Evolutionary conservation across 768 basidiomycete genomes (phyloP), one percentile per base, ranked within the genome.

Genomic region (Roridomyces roridus): DNA sequence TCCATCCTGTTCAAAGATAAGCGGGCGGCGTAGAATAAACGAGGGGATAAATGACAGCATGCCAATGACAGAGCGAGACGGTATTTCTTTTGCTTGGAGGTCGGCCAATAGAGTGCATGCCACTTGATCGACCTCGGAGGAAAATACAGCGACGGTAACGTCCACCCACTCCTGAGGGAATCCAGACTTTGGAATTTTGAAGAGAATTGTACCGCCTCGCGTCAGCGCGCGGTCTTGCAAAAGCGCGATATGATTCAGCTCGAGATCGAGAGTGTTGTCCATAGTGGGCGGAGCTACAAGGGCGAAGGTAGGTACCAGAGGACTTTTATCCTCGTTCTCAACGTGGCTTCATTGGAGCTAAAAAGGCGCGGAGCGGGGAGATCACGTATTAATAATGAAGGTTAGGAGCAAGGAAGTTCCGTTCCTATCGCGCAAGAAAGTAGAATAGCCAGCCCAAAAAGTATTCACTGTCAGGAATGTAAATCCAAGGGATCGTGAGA

Each of bases 81-180:
- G 48, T 20, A 49, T 28, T 39, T 34, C 29, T 46, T 49, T 36
- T 37, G 37, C 35, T 39, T 49, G 37, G 36, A 49, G 40, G 18
- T 49, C 48, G 26, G 36, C 40, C 28, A 39, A 39, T 18, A 49
- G 37, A 39, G 14, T 24, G 48, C 26, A 28, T 25, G 48, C 48
- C 37, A 49, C 36, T 49, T 37, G 37, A n/a, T 49, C 48, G 35
- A 49, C 48, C 28, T 49, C 36, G 28, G 36, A 23, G n/a, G 36
- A 36, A 18, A 40, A 49, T 49, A 39, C 37, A 40, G 48, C 48
- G 48, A 49, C 36, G 40, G 48, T 49, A 25, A 49, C 39, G 39
- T 49, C 48, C 28, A 37, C 40, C 48, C 48, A 49, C 40, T 49
- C 48, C 25, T 37, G 36, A 49, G 48, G n/a, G n/a, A n/a, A n/a